A percentile compares a stretch with the other conserved stretches of the same genome.
Conservation (phyloP, 257 asterid species). For the Solanum neorickii region DNA sequence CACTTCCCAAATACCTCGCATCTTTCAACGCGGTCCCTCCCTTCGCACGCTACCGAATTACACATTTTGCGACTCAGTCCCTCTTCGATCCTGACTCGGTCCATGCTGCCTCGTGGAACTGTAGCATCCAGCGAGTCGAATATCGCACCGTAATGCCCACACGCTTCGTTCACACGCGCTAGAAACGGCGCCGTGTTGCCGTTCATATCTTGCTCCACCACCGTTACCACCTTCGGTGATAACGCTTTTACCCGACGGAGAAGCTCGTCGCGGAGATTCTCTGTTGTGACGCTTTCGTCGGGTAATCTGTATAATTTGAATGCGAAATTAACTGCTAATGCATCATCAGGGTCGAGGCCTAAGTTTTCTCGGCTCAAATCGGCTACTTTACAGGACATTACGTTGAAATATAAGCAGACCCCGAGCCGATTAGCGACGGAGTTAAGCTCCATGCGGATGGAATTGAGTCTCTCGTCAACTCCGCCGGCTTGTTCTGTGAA, state of each 20-base stretch:
- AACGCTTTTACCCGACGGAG: constrained; percentile 70
- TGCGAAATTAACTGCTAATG: constrained; percentile 68
- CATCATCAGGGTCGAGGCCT: constrained; percentile 32
- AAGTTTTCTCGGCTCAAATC: constrained; percentile 34
- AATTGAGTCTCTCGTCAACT: constrained; percentile 25
- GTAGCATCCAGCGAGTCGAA: constrained; percentile 68
- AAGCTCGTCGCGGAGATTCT: constrained; percentile 51
- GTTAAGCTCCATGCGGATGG: constrained; percentile 23
- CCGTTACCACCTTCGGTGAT: constrained; percentile 54
- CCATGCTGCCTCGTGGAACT: constrained; percentile 23
- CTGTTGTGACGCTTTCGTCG: constrained; percentile 88
- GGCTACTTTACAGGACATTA: constrained; percentile 1
- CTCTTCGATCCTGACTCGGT: constrained; percentile 56
- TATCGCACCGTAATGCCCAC: constrained; percentile 46
- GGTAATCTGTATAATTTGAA: constrained; percentile 54
- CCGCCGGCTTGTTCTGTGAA: constrained; percentile 18
- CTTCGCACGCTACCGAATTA: constrained; percentile 93
- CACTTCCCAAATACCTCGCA: constrained; percentile 85
- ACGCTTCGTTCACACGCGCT: constrained; percentile 61
- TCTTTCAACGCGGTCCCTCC: constrained; percentile 77
- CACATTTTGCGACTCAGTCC: constrained; percentile 61
- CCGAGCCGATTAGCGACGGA: constrained; percentile 38
- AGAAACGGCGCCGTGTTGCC: constrained; percentile 57
- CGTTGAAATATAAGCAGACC: constrained; percentile 23
- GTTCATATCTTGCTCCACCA: constrained; percentile 77